Conservation (phyloP, 2,329 filamentous ascomycete genomes). For the Ascochyta pisi region DNA sequence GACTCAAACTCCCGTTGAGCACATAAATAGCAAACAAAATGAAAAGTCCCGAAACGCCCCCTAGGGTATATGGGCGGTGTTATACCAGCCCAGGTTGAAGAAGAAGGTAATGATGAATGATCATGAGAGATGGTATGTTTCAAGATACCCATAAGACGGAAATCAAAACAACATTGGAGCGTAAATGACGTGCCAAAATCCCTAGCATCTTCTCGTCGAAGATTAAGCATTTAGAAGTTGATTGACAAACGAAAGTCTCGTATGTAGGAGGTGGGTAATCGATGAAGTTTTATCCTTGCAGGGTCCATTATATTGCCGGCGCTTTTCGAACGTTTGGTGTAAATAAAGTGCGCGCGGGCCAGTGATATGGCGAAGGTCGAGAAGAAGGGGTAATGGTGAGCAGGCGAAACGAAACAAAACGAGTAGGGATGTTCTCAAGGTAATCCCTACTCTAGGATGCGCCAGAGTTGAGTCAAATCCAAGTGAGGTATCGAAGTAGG, state of each 20-base stretch:
- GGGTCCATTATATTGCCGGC: slow-evolving; percentile 35
- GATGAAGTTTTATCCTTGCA: slow-evolving; percentile 28
- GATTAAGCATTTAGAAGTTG: slow-evolving; percentile 15
- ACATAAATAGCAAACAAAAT: slow-evolving; percentile 13
- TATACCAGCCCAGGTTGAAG: slow-evolving; percentile 16
- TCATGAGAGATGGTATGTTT: slow-evolving; percentile 22
- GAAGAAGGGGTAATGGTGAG: slow-evolving; percentile 22
- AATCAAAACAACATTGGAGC: slow-evolving; percentile 12
- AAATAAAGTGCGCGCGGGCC: slow-evolving; percentile 25
- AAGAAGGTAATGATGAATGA: slow-evolving; percentile 14
- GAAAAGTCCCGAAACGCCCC: slow-evolving; percentile 16
- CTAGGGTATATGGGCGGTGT: slow-evolving; percentile 21
- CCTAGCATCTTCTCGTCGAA: slow-evolving; percentile 20
- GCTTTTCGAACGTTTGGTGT: slow-evolving; percentile 25
- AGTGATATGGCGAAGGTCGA: slow-evolving; percentile 21
- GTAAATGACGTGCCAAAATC: slow-evolving; percentile 16
- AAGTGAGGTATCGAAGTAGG: slow-evolving; percentile 20
- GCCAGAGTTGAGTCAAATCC: slow-evolving; percentile 23
- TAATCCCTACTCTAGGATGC: slow-evolving; percentile 30
- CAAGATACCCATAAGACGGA: slow-evolving; percentile 14
- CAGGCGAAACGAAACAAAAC: slow-evolving; percentile 24
- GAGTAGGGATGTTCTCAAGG: slow-evolving; percentile 25
- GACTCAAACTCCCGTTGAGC: slow-evolving; percentile 13
- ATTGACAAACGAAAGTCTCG: slow-evolving; percentile 16
- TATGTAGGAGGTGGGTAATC: slow-evolving; percentile 7